These are phyloP conservation scores for Zea mays DNA, from an alignment of 176 grass and related monocot species.

Conservation along the genomic window DNA sequence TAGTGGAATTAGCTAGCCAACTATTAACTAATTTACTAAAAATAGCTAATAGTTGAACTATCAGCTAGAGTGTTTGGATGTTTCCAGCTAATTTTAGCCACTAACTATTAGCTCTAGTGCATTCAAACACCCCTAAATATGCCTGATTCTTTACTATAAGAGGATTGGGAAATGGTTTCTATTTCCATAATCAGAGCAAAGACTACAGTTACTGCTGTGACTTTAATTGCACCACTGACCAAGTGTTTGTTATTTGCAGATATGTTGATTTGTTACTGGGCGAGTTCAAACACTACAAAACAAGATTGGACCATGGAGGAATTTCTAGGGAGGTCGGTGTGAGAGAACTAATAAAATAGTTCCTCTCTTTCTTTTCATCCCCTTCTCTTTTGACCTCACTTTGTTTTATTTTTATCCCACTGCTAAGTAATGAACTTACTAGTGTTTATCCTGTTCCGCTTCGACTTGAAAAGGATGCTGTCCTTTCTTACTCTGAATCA, in stretches of 20 bases:
- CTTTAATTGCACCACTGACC: constrained; percentile 22
- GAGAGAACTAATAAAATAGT: not conserved
- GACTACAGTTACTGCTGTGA: not conserved
- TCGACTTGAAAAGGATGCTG: constrained; percentile 3
- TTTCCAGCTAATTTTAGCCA: too few relatives aligned
- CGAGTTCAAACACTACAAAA: constrained; percentile 98
- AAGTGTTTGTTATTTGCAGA: constrained; percentile 45
- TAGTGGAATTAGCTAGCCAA: too few relatives aligned
- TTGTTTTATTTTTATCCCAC: constrained; percentile 14
- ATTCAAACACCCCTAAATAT: too few relatives aligned
- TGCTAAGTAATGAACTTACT: constrained; percentile 23
- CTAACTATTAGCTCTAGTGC: too few relatives aligned
- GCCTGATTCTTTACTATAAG: constrained; percentile 17
- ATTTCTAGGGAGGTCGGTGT: constrained; percentile 81
- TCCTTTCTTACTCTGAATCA: constrained; percentile 7
- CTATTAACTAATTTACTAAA: too few relatives aligned
- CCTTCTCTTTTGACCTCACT: not conserved
- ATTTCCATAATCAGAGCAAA: not conserved
- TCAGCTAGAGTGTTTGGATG: too few relatives aligned
- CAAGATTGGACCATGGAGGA: constrained; percentile 90
- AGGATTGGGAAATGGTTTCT: constrained; percentile 2
- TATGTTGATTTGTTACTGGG: constrained; percentile 97
- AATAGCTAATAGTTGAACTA: too few relatives aligned
- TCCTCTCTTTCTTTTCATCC: not conserved
- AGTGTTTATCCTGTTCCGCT: not conserved